A percentile compares a stretch with the other conserved stretches of the same genome.
These are phyloP conservation scores for Apiospora kogelbergensis DNA, from an alignment of 2,329 filamentous ascomycete species.

Conservation along the genomic window DNA sequence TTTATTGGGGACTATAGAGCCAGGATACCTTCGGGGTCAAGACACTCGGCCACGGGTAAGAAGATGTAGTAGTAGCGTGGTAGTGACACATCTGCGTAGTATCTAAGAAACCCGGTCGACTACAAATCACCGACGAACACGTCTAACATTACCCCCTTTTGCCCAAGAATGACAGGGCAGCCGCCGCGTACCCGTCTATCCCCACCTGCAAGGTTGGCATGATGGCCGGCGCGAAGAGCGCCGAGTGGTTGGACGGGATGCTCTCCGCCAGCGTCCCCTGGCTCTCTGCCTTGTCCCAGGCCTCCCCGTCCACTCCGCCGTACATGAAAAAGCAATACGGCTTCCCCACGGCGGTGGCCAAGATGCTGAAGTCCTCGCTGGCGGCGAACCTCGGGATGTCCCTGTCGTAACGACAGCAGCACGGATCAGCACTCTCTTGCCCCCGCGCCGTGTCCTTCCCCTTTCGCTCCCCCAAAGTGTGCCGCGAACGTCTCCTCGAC, in stretches of 20 bases:
- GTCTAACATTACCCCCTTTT: neutral
- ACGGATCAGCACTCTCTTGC: neutral
- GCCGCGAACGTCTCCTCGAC: conserved; percentile 9
- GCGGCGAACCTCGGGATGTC: conserved; percentile 1
- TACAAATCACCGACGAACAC: neutral
- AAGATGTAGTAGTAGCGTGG: no score
- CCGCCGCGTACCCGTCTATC: neutral
- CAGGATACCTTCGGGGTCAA: no score
- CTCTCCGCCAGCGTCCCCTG: neutral
- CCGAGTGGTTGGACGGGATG: neutral
- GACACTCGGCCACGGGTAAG: neutral
- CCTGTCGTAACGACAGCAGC: neutral
- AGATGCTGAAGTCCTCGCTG: conserved; percentile 9
- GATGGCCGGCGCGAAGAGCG: neutral
- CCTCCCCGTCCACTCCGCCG: neutral
- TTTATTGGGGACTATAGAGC: neutral
- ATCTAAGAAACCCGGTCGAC: no score
- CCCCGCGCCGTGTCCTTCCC: neutral
- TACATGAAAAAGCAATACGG: conserved; percentile 9
- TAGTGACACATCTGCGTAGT: no score
- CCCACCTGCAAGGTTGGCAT: conserved; percentile 5
- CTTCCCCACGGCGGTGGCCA: conserved; percentile 7
- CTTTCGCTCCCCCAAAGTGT: conserved; percentile 6
- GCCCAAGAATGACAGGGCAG: neutral
- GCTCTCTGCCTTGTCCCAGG: neutral